Evolutionary conservation across 2,329 filamentous ascomycete species (phyloP).

Genomic region (Decorospora gaudefroyi): DNA sequence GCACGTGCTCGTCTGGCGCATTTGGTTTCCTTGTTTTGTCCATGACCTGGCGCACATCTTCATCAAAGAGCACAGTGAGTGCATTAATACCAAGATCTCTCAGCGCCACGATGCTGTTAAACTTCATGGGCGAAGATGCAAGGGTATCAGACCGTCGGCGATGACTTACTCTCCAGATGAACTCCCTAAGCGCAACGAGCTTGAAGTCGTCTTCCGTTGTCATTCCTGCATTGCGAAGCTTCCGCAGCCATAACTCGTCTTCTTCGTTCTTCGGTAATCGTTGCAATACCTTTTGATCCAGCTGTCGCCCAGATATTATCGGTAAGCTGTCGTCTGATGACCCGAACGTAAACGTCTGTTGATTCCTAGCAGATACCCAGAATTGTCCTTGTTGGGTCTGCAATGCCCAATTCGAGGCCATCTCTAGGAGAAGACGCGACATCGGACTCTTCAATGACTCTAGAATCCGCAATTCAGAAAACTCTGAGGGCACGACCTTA

Average conservation of each 20-base stretch:
- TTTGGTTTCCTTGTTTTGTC: constrained; percentile 40
- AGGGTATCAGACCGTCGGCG: constrained; percentile 64
- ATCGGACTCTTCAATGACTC: constrained; percentile 83
- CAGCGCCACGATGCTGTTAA: constrained; percentile 74
- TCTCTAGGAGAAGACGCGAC: constrained; percentile 78
- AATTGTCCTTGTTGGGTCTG: constrained; percentile 82
- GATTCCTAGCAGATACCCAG: constrained; percentile 77
- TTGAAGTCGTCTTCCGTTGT: constrained; percentile 84
- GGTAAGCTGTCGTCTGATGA: constrained; percentile 60
- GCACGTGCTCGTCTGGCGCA: constrained; percentile 42
- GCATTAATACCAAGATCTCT: constrained; percentile 76
- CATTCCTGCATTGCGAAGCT: constrained; percentile 83
- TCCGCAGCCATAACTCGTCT: constrained; percentile 89
- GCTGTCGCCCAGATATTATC: constrained; percentile 61
- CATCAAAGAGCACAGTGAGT: constrained; percentile 92
- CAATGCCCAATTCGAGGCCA: constrained; percentile 81
- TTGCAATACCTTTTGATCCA: constrained; percentile 62
- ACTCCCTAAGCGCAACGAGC: constrained; percentile 81
- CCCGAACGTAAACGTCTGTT: constrained; percentile 70
- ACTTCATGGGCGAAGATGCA: constrained; percentile 49
- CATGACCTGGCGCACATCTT: constrained; percentile 58
- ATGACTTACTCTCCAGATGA: constrained; percentile 83
- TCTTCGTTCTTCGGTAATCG: constrained; percentile 80
- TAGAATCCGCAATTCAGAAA: constrained; percentile 74
- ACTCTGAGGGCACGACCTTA: constrained; percentile 70